These are phyloP conservation scores for Globisporangium recalcitrans DNA, from an alignment of 352 stramenopile species.

Conservation along the genomic window DNA sequence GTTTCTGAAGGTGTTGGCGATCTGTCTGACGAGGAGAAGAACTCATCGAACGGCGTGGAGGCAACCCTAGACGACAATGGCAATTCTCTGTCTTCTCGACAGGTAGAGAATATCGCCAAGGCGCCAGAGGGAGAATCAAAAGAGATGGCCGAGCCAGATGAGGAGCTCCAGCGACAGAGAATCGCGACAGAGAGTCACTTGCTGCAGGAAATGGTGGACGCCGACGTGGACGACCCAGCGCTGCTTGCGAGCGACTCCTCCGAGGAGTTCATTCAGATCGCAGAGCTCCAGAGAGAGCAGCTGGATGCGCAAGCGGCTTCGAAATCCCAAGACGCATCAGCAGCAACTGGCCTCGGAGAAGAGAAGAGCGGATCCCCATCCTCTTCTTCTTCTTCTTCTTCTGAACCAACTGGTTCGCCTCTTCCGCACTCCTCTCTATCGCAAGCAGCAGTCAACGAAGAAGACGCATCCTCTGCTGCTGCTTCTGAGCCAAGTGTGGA, in stretches of 20 bases:
- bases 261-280: slow-evolving; percentile 29
- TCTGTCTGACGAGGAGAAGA: not conserved
- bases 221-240: slow-evolving; percentile 14
- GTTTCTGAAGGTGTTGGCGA: not conserved
- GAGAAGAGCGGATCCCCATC: not conserved
- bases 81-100: not conserved
- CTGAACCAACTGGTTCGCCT: not conserved
- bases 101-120: too few relatives aligned
- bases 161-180: slow-evolving; percentile 15
- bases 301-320: not conserved
- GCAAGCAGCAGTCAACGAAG: not conserved
- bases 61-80: not conserved
- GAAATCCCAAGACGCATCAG: not conserved
- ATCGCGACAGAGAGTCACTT: slow-evolving; percentile 20
- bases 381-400: not conserved
- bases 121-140: not conserved
- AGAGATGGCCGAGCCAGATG: not conserved
- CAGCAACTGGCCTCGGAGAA: too few relatives aligned
- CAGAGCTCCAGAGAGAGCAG: slow-evolving; percentile 6
- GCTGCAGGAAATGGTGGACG: slow-evolving; percentile 19
- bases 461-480: not conserved
- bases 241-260: slow-evolving; percentile 27
- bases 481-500: not conserved
- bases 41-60: not conserved
- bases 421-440: not conserved